Conservation (phyloP, 2,329 filamentous ascomycete species). For the Apiospora koreana region DNA sequence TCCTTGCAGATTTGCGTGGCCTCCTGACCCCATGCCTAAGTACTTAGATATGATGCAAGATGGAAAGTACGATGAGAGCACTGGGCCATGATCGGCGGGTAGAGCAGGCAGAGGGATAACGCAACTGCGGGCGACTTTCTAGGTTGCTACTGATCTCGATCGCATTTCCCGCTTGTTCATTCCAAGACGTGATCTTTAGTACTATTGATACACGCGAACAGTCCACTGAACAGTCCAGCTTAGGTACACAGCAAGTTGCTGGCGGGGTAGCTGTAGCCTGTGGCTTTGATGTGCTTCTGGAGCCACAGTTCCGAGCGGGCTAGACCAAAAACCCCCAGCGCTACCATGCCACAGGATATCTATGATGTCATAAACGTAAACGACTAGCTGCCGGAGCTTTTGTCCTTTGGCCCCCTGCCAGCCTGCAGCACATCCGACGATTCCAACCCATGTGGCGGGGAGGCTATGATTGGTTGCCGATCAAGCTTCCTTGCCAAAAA, state of each 20-base stretch:
- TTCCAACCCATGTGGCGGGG: neutral
- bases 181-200: neutral
- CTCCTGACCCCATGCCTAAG: neutral
- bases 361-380: neutral
- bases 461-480: neutral
- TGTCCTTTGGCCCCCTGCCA: neutral
- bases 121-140: neutral
- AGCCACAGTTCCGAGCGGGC: neutral
- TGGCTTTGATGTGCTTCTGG: slow-evolving; percentile 3
- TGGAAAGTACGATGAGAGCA: neutral
- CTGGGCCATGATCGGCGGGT: slow-evolving; percentile 1
- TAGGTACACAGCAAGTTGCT: neutral
- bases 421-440: neutral
- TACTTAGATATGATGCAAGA: neutral
- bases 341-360: neutral
- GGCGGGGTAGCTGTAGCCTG: neutral
- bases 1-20: slow-evolving; percentile 4
- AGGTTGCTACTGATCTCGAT: neutral
- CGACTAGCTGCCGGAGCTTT: neutral
- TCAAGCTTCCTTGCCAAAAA: neutral
- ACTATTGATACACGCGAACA: neutral
- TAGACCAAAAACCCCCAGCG: neutral
- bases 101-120: neutral
- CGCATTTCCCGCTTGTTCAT: neutral
- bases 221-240: neutral